phyloP scores from a whole-genome alignment of 306 rosid species.

The Ochetophila trinervis region DNA sequence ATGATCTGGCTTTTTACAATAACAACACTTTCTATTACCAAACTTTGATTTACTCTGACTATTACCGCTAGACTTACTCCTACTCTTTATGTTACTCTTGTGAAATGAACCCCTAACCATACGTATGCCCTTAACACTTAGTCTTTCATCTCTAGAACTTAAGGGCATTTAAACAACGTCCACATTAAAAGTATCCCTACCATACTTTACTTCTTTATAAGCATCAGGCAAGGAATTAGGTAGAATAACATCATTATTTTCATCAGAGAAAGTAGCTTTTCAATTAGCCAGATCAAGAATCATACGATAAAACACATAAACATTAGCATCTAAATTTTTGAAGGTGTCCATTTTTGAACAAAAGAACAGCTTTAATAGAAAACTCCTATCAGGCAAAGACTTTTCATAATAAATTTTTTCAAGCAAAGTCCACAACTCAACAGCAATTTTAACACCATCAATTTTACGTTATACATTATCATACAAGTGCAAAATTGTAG shows the following conservation, averaged over 20 bases:
- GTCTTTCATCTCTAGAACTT: no score
- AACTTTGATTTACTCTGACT: no score
- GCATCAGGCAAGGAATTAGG: background rate
- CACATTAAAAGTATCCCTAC: no score
- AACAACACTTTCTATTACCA: no score
- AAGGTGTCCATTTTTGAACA: background rate
- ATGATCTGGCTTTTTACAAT: background rate
- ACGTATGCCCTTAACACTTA: no score
- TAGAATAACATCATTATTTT: background rate
- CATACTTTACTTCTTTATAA: background rate
- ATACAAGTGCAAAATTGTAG: background rate
- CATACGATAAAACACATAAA: background rate
- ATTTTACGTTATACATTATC: background rate
- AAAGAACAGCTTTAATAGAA: background rate
- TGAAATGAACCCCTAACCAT: no score
- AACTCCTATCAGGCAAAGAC: background rate
- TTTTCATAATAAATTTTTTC: background rate
- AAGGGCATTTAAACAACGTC: no score
- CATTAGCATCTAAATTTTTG: background rate
- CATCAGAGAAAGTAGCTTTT: background rate
- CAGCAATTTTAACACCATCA: background rate
- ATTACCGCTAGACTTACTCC: no score
- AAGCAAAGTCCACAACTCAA: background rate
- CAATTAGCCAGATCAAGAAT: background rate
- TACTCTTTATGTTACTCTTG: no score